A percentile compares a stretch with the other conserved stretches of the same genome.
These are phyloP conservation scores for Hypoxylon cercidicola DNA, from an alignment of 495 filamentous ascomycete species.

Conservation along the genomic window DNA sequence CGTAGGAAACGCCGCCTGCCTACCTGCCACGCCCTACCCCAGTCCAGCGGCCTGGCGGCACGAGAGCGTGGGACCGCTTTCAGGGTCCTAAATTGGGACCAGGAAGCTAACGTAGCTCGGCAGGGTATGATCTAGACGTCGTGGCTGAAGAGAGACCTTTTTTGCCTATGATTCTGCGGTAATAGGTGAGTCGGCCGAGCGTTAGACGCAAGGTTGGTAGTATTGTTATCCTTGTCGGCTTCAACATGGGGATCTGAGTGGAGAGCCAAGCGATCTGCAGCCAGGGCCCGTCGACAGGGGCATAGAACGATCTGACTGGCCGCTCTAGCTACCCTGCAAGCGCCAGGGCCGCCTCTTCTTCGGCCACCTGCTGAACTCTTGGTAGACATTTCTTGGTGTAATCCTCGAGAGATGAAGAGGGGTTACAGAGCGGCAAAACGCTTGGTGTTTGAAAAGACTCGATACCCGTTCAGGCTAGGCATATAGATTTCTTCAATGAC, in stretches of 20 bases:
- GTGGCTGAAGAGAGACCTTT: conserved; percentile 23
- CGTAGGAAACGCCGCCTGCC: conserved; percentile 23
- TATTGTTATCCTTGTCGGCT: conserved; percentile 35
- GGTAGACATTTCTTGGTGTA: conserved; percentile 23
- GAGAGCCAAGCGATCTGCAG: conserved; percentile 45
- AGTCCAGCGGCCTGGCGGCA: conserved; percentile 43
- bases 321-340: conserved; percentile 27
- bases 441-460: conserved; percentile 27
- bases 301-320: conserved; percentile 35
- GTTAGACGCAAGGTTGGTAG: conserved; percentile 38
- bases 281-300: conserved; percentile 36
- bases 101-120: conserved; percentile 14
- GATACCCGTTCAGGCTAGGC: conserved; percentile 17
- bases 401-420: conserved; percentile 37
- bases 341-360: conserved; percentile 39
- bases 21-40: conserved; percentile 39
- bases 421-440: conserved; percentile 37
- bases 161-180: conserved; percentile 38
- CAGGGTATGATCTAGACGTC: conserved; percentile 16
- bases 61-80: conserved; percentile 31
- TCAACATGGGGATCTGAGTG: conserved; percentile 38
- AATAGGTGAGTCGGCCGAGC: conserved; percentile 18
- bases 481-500: conserved; percentile 10
- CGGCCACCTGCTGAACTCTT: conserved; percentile 38
- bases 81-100: conserved; percentile 35